These are phyloP conservation scores for Apophysomyces ossiformis DNA, from an alignment of 371 early-diverging fungal species.

Conservation along the genomic window DNA sequence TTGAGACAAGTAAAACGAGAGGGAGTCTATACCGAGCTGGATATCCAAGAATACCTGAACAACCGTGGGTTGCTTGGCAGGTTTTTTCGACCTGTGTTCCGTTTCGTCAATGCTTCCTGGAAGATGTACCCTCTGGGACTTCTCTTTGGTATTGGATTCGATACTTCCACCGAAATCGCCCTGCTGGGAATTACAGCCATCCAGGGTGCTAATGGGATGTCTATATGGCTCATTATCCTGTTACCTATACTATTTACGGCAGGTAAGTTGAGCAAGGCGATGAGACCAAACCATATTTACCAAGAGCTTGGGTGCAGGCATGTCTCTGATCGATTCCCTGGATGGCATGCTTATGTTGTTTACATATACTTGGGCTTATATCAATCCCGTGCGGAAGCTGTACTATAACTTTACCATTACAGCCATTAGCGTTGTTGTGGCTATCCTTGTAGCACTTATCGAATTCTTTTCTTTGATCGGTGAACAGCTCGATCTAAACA, in stretches of 20 bases:
- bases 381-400: constrained; percentile 64
- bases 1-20: constrained; percentile 43
- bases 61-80: constrained; percentile 41
- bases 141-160: constrained; percentile 73
- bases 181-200: constrained; percentile 62
- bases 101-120: constrained; percentile 63
- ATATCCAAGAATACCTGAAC: constrained; percentile 49
- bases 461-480: constrained; percentile 58
- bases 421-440: constrained; percentile 60
- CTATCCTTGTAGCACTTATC: constrained; percentile 60
- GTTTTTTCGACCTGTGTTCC: constrained; percentile 62
- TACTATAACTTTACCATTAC: constrained; percentile 72
- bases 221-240: constrained; percentile 58
- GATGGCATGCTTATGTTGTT: constrained; percentile 71
- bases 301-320: constrained; percentile 34
- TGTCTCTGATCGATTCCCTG: constrained; percentile 69
- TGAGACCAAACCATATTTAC: neutral
- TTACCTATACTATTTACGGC: constrained; percentile 69
- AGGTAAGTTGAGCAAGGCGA: constrained; percentile 33
- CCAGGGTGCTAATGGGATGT: constrained; percentile 52
- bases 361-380: constrained; percentile 67
- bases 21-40: constrained; percentile 50
- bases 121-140: constrained; percentile 72
- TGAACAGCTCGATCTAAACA: constrained; percentile 47
- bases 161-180: constrained; percentile 70